Conservation (phyloP, 129 eudicot genomes). For the Flaveria bidentis region DNA sequence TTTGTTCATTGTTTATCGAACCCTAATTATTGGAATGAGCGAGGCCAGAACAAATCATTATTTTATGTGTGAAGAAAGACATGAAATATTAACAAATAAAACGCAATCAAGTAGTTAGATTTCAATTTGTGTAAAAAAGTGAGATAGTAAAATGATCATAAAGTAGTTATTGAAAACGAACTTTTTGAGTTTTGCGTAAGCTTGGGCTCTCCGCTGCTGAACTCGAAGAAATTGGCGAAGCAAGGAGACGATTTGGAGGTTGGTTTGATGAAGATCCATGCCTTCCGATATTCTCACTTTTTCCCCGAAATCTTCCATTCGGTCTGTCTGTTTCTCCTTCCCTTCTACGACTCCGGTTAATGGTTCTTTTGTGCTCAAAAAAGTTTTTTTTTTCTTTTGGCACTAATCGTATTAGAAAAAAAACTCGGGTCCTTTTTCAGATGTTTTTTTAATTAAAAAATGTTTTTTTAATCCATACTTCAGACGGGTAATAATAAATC, state of each 20-base stretch:
- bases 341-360: too few species aligned
- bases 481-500: too few species aligned
- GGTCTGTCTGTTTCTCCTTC: not conserved
- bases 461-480: too few species aligned
- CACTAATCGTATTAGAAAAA: too few species aligned
- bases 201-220: slow-evolving; percentile 84
- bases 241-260: slow-evolving; percentile 41
- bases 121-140: too few species aligned
- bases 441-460: too few species aligned
- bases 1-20: not conserved
- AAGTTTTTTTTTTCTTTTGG: too few species aligned
- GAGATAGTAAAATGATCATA: not conserved
- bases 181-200: slow-evolving; percentile 75
- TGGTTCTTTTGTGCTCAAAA: too few species aligned
- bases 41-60: slow-evolving; percentile 10
- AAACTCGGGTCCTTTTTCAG: too few species aligned
- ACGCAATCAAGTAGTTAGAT: not conserved
- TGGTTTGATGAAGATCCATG: slow-evolving; percentile 24
- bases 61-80: not conserved
- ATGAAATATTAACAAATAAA: slow-evolving; percentile 1
- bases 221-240: slow-evolving; percentile 66
- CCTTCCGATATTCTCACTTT: slow-evolving; percentile 50
- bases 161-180: slow-evolving; percentile 7
- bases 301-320: slow-evolving; percentile 79
- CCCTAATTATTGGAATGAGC: not conserved